Percentiles rank a stretch among this genome's conserved stretches.
Conservation (phyloP, 305 asterid species). For the Andrographis paniculata region DNA sequence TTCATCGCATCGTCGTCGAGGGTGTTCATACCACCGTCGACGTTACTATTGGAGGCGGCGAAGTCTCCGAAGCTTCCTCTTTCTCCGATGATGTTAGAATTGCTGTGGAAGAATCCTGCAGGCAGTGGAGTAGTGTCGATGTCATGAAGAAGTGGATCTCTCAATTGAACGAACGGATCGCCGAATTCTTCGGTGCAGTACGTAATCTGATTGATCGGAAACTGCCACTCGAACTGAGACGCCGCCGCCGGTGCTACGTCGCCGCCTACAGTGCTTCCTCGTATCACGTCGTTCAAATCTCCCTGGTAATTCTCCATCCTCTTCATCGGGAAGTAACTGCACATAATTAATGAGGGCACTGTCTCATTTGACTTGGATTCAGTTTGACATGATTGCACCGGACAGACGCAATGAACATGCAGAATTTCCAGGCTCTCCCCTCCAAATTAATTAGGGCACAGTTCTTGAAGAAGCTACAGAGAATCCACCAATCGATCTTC, state of each 20-base stretch:
- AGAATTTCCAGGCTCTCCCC: slow-evolving; percentile 17
- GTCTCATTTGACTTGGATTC: slow-evolving; percentile 24
- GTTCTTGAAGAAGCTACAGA: slow-evolving; percentile 8
- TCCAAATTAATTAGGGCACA: slow-evolving; percentile 9
- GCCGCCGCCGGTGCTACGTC: slow-evolving; percentile 18
- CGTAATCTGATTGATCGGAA: slow-evolving; percentile 24
- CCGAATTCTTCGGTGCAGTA: slow-evolving; percentile 54
- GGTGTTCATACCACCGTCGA: slow-evolving; percentile 2
- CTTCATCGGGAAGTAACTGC: slow-evolving; percentile 30
- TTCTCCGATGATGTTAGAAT: slow-evolving; percentile 13
- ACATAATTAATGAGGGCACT: slow-evolving; percentile 22
- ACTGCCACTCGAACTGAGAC: slow-evolving; percentile 37
- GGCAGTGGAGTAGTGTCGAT: slow-evolving; percentile 15
- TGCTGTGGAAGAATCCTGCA: slow-evolving; percentile 20
- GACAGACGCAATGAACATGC: slow-evolving; percentile 31
- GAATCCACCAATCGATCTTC: slow-evolving; percentile 5
- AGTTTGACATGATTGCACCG: slow-evolving; percentile 19
- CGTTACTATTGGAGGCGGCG: neutral
- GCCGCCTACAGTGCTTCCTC: slow-evolving; percentile 29
- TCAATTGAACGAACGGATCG: slow-evolving; percentile 52
- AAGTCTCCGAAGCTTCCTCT: slow-evolving; percentile 14
- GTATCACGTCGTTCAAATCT: slow-evolving; percentile 72
- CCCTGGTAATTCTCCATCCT: slow-evolving; percentile 64
- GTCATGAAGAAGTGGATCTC: slow-evolving; percentile 65
- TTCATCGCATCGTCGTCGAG: slow-evolving; percentile 28